A percentile compares a stretch with the other conserved stretches of the same genome.
These are phyloP conservation scores for Lolium perenne DNA, from an alignment of 176 grass and related monocot genomes.

Conservation along the genomic window DNA sequence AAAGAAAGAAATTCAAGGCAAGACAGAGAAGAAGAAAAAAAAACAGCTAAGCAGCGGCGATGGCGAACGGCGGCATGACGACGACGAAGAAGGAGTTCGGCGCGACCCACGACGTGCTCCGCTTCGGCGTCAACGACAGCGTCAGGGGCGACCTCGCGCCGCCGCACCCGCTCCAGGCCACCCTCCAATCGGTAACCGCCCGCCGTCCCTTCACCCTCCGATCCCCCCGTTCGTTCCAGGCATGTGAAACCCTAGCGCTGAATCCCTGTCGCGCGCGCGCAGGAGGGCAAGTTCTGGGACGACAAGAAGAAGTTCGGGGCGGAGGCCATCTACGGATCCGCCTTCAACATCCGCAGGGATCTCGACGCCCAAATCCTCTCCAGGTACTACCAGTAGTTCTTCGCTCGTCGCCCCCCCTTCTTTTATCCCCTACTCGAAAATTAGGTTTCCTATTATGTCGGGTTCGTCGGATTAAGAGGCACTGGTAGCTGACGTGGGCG, in stretches of 20 bases:
- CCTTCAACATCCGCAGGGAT: constrained; percentile 77
- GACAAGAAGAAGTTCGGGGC: constrained; percentile 60
- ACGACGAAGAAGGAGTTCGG: constrained; percentile 59
- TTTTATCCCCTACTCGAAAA: neutral
- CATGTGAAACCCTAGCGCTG: constrained; percentile 38
- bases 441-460: too few species aligned
- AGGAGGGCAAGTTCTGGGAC: constrained; percentile 63
- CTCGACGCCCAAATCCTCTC: constrained; percentile 75
- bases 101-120: constrained; percentile 55
- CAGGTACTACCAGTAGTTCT: constrained; percentile 39
- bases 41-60: neutral
- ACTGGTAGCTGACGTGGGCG: too few species aligned
- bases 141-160: constrained; percentile 57
- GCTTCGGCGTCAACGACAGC: constrained; percentile 57
- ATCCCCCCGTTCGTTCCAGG: neutral
- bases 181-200: constrained; percentile 48
- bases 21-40: neutral
- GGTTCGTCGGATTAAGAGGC: neutral
- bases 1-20: too few species aligned
- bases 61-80: constrained; percentile 53
- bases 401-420: neutral
- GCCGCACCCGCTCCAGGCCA: constrained; percentile 58
- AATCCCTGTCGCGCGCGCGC: neutral
- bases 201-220: neutral
- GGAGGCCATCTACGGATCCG: constrained; percentile 71